These are phyloP conservation scores for Schizophyllum amplum DNA, from an alignment of 1,284 basidiomycete species.

Conservation along the genomic window DNA sequence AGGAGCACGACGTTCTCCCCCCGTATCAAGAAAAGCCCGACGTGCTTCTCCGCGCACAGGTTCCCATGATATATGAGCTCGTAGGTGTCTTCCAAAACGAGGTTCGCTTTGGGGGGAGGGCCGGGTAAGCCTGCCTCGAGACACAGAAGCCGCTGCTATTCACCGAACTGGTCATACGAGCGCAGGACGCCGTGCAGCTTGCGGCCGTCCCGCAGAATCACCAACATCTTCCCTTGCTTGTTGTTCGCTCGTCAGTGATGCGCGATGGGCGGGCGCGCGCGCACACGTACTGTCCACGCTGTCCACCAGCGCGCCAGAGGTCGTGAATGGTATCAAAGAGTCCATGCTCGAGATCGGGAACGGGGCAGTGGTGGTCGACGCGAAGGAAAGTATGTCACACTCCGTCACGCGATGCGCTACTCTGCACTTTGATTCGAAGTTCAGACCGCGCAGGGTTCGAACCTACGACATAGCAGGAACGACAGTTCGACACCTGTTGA, in stretches of 20 bases:
- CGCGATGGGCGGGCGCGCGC: slow-evolving; percentile 42
- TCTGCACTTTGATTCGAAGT: no score
- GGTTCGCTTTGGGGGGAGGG: slow-evolving; percentile 66
- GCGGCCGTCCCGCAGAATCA: slow-evolving; percentile 91
- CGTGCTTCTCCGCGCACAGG: slow-evolving; percentile 76
- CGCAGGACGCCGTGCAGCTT: slow-evolving; percentile 94
- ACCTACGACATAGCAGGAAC: no score
- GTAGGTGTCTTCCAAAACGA: slow-evolving; percentile 85
- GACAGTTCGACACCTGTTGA: no score
- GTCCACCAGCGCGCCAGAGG: slow-evolving; percentile 92
- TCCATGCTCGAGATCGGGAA: slow-evolving; percentile 50
- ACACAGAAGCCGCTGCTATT: slow-evolving; percentile 19
- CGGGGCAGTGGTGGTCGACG: no score
- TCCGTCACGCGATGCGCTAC: no score
- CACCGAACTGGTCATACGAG: slow-evolving; percentile 99
- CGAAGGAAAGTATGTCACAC: no score
- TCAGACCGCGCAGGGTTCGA: no score
- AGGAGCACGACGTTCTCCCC: slow-evolving; percentile 98
- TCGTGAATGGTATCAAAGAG: slow-evolving; percentile 93
- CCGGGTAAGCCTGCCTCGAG: not conserved
- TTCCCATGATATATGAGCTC: slow-evolving; percentile 82
- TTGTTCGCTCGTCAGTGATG: slow-evolving; percentile 15
- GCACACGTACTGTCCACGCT: slow-evolving; percentile 96
- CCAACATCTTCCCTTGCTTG: slow-evolving; percentile 90
- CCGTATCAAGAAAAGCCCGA: slow-evolving; percentile 89